Evolutionary conservation across 2,329 filamentous ascomycete species (phyloP).

Genomic region (Paraconiothyrium brasiliense): DNA sequence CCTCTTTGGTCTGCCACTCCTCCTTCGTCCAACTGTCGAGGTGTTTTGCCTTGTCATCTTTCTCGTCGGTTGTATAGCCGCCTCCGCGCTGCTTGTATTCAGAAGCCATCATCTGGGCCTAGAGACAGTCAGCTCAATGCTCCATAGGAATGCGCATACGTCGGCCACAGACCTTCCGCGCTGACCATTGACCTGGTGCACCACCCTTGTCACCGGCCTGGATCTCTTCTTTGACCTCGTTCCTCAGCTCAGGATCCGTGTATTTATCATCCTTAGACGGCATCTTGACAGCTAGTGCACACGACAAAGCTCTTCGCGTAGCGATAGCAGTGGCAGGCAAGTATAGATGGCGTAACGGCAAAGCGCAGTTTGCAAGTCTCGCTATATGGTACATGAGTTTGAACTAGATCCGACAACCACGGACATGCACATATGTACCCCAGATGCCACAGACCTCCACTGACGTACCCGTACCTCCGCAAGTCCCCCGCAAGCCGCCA

Average conservation of each 20-base stretch:
- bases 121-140: background rate
- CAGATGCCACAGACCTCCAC: constrained; percentile 18
- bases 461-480: constrained; percentile 30
- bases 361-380: background rate
- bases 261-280: constrained; percentile 57
- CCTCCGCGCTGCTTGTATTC: constrained; percentile 61
- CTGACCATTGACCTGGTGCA: constrained; percentile 60
- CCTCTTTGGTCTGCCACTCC: constrained; percentile 61
- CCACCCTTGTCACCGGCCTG: constrained; percentile 58
- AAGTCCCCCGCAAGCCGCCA: constrained; percentile 21
- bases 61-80: constrained; percentile 57
- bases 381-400: background rate
- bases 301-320: background rate
- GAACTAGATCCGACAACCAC: background rate
- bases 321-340: background rate
- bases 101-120: constrained; percentile 58
- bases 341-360: background rate
- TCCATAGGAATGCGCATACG: background rate
- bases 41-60: constrained; percentile 55
- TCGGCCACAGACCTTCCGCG: constrained; percentile 52
- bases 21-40: constrained; percentile 59
- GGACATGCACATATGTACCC: constrained; percentile 24
- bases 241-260: constrained; percentile 56
- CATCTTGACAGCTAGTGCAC: constrained; percentile 40
- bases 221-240: constrained; percentile 59